These are phyloP conservation scores for Psophocarpus tetragonolobus DNA, from an alignment of 306 rosid species.

Conservation along the genomic window DNA sequence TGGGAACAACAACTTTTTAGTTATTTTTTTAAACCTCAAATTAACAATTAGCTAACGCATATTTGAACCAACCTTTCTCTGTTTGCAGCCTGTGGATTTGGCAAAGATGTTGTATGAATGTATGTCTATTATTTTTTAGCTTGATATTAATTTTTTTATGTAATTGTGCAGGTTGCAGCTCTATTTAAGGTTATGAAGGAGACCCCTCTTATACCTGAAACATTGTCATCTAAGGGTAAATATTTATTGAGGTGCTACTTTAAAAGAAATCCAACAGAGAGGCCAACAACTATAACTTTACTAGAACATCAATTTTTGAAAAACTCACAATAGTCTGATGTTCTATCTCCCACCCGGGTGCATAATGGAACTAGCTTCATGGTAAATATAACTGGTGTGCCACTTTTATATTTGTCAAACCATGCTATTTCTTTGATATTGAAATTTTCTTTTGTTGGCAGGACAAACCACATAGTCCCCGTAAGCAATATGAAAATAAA, in stretches of 20 bases:
- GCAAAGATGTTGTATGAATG: conserved; percentile 2
- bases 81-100: conserved; percentile 17
- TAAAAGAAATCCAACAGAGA: conserved; percentile 84
- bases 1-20: neutral
- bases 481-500: conserved; percentile 46
- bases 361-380: conserved; percentile 41
- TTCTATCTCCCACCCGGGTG: conserved; percentile 37
- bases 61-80: conserved; percentile 21
- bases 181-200: conserved; percentile 90
- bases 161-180: conserved; percentile 83
- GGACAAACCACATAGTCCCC: conserved; percentile 61
- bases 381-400: conserved; percentile 46
- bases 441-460: conserved; percentile 40
- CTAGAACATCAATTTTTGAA: conserved; percentile 82
- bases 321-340: conserved; percentile 54
- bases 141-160: conserved; percentile 12
- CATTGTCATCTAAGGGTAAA: conserved; percentile 71
- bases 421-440: conserved; percentile 21
- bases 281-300: conserved; percentile 64
- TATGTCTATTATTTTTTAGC: conserved; percentile 19
- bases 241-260: conserved; percentile 83
- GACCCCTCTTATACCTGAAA: conserved; percentile 75
- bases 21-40: conserved; percentile 5
- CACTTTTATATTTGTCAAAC: neutral
- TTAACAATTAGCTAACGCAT: conserved; percentile 5